Conservation (phyloP, 2,329 filamentous ascomycete genomes). For the Tolypocladium amazonense region DNA sequence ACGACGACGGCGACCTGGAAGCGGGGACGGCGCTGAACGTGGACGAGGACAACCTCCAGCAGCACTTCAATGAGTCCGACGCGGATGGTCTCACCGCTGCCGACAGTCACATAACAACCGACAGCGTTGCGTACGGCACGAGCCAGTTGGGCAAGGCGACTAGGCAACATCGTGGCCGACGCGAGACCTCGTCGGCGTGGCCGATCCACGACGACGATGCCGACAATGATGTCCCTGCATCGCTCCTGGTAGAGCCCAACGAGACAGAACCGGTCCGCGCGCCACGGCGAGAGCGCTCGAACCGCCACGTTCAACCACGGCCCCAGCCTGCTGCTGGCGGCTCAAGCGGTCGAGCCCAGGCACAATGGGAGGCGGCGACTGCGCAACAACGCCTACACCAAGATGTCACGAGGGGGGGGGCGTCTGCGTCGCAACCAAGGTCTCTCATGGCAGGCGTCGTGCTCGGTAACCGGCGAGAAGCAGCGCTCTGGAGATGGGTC, state of each 20-base stretch:
- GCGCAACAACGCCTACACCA: constrained; percentile 39
- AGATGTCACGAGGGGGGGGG: constrained; percentile 17
- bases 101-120: constrained; percentile 34
- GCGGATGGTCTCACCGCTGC: constrained; percentile 32
- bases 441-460: constrained; percentile 16
- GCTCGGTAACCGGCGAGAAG: constrained; percentile 43
- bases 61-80: constrained; percentile 40
- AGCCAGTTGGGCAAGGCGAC: constrained; percentile 1
- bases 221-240: constrained; percentile 54
- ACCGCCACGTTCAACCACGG: neutral
- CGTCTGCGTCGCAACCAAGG: constrained; percentile 12
- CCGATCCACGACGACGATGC: constrained; percentile 33
- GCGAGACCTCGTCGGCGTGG: constrained; percentile 12
- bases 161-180: constrained; percentile 1
- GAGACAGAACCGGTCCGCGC: neutral
- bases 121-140: constrained; percentile 18
- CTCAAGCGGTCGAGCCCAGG: constrained; percentile 19
- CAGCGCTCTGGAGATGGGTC: constrained; percentile 85
- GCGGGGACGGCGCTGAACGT: constrained; percentile 30
- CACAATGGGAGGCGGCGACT: constrained; percentile 45
- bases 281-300: neutral
- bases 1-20: constrained; percentile 28
- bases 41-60: constrained; percentile 43
- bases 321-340: neutral
- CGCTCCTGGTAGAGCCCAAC: constrained; percentile 48